Evolutionary conservation across 768 basidiomycete genomes (phyloP).

Genomic region (Rhodotorula babjevae): DNA sequence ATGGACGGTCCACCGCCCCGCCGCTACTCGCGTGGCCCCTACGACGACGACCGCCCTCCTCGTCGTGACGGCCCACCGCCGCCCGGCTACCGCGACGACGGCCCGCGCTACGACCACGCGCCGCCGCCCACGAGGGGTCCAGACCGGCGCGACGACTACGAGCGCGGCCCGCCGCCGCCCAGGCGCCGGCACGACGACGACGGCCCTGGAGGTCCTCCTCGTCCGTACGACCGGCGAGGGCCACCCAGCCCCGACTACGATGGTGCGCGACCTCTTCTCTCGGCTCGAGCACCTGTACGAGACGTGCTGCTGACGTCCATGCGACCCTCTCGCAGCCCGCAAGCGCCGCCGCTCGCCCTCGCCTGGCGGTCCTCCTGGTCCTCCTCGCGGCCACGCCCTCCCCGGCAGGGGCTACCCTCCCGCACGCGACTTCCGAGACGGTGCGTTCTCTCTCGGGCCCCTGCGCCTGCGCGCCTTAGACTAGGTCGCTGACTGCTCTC

Average conservation of each 20-base stretch:
- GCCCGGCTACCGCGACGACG: not conserved
- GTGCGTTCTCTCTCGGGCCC: not conserved
- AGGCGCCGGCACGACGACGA: not conserved
- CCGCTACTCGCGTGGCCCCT: not conserved
- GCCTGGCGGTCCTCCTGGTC: not conserved
- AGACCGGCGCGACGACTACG: not conserved
- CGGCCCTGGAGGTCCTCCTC: not conserved
- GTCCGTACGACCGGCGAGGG: not conserved
- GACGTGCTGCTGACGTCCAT: no score
- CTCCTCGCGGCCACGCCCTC: not conserved
- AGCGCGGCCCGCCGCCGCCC: not conserved
- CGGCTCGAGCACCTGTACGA: no score
- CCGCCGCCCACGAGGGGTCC: not conserved
- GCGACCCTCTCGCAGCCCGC: not conserved
- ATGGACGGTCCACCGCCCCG: not conserved
- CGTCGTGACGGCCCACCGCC: not conserved
- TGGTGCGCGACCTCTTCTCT: not conserved
- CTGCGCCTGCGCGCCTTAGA: no score
- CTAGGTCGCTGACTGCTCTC: no score
- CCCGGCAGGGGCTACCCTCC: not conserved
- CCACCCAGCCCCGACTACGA: not conserved
- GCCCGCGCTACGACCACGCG: not conserved
- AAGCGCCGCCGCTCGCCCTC: conserved; percentile 8
- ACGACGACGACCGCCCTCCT: conserved; percentile 4
- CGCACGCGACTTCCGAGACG: not conserved